These are phyloP conservation scores for Pelargonium citronellum DNA, from an alignment of 441 rosid genomes.

Conservation along the genomic window DNA sequence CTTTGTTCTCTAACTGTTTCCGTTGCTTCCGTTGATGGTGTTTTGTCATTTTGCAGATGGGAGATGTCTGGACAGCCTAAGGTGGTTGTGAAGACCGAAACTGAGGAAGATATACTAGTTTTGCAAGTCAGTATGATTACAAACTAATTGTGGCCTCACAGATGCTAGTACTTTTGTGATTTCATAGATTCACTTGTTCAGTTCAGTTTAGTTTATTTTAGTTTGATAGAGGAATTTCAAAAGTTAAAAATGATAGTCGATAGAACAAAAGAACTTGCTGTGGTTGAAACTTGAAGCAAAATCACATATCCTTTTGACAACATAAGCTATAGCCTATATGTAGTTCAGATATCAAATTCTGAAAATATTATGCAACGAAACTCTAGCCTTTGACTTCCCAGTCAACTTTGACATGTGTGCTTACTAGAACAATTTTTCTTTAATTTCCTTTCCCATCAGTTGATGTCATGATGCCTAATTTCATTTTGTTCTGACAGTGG, in stretches of 20 bases:
- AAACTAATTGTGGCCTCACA: constrained; percentile 6
- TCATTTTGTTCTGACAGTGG: background rate
- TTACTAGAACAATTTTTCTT: background rate
- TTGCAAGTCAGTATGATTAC: constrained; percentile 61
- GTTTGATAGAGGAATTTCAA: no score
- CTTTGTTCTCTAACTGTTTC: background rate
- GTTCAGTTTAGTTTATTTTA: no score
- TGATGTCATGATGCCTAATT: background rate
- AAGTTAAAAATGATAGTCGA: no score
- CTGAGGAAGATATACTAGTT: constrained; percentile 79
- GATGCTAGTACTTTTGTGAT: constrained; percentile 1
- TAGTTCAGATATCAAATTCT: no score
- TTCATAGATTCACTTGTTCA: background rate
- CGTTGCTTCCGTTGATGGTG: background rate
- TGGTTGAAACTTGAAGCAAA: no score
- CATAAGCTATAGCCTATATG: no score
- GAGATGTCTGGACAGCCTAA: constrained; percentile 91
- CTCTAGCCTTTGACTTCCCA: no score
- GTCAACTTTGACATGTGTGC: background rate
- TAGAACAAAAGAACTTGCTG: no score
- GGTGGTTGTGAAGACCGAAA: constrained; percentile 88
- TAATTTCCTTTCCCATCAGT: background rate
- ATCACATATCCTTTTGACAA: no score
- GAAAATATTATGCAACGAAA: no score
- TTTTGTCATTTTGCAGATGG: constrained; percentile 54